Base-by-base conservation (phyloP, 345 rosid genomes). In the Rubroshorea leprosula region DNA sequence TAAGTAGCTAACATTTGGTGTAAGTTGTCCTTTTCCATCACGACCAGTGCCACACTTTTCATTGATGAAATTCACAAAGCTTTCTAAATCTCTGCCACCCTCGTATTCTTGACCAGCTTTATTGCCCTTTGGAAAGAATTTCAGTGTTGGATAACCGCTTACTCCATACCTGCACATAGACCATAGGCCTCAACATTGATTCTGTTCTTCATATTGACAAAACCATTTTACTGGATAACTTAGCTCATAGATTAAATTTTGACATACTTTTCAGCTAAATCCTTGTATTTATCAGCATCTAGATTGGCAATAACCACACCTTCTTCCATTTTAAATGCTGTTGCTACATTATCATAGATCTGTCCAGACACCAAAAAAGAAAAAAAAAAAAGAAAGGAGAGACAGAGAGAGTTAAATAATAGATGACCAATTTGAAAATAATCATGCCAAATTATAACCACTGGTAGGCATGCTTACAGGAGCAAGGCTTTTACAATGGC, bases 401-500 rank as follows among this genome's bases (percentile, higher is more conserved):
- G n/a, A n/a, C n/a, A n/a, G n/a, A n/a, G n/a, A n/a, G n/a, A n/a
- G n/a, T n/a, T n/a, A n/a, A n/a, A n/a, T n/a, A n/a, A n/a, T n/a
- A n/a, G 38, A 62, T 35, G 63, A 23, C 58, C n/a, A 35, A 54
- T 5, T 29, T 20, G 5, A 44, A 23, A 45, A 62, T 23, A 21
- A 39, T 39, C 55, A 47, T 19, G 46, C 11, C 26, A 44, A 49
- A 26, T 16, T 12, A n/a, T 5, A 45, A 44, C 20, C 61, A 58
- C 59, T 6, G 58, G 21, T 22, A 66, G 6, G 41, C 43, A 19
- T 21, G 66, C 92, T 69, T 83, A 93, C 97, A 58, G 99, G 99
- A 77, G 99, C 99, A 26, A 94, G 96, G 45, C 58, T 75, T 69
- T 94, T 90, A 83, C 99, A 94, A 68, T 94, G 99, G 54, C 99